phyloP scores from a whole-genome alignment of 2,329 filamentous ascomycete species.

The Hypoxylon sp. region DNA sequence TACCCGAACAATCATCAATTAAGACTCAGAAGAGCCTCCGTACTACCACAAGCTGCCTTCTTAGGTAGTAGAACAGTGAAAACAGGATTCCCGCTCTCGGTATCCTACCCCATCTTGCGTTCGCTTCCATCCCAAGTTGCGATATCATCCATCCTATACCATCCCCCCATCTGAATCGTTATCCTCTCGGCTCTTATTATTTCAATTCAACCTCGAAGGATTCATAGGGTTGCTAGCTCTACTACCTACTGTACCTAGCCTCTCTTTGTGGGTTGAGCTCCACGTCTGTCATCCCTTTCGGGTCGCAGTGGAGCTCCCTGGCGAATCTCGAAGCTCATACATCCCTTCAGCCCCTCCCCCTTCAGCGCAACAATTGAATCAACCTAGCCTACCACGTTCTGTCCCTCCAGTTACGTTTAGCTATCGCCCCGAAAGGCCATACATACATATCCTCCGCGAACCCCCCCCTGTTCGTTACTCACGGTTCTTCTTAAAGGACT shows the following conservation, averaged over 20 bases:
- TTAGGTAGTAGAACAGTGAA: conserved; percentile 31
- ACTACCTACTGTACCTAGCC: conserved; percentile 32
- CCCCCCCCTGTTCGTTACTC: conserved; percentile 21
- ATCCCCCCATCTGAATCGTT: conserved; percentile 7
- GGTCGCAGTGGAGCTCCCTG: conserved; percentile 47
- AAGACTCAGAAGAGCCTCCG: conserved; percentile 51
- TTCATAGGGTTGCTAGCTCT: conserved; percentile 40
- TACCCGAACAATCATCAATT: conserved; percentile 41
- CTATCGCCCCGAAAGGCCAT: conserved; percentile 33
- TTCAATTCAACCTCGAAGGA: conserved; percentile 41
- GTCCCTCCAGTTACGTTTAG: conserved; percentile 40
- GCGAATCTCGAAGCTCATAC: conserved; percentile 46
- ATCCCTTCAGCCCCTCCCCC: conserved; percentile 48
- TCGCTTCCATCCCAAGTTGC: conserved; percentile 18
- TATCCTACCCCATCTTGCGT: conserved; percentile 27
- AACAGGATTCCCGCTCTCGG: conserved; percentile 34
- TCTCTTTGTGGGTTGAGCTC: conserved; percentile 33
- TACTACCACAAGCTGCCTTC: conserved; percentile 46
- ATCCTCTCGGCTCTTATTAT: conserved; percentile 23
- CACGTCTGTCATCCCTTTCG: conserved; percentile 39
- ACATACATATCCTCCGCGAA: conserved; percentile 31
- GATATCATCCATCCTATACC: conserved; percentile 31
- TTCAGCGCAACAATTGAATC: conserved; percentile 41
- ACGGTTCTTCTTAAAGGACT: conserved; percentile 20
- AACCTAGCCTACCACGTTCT: conserved; percentile 41